Evolutionary conservation across 1,284 basidiomycete genomes (phyloP).

Genomic region (Acaromyces ingoldii): DNA sequence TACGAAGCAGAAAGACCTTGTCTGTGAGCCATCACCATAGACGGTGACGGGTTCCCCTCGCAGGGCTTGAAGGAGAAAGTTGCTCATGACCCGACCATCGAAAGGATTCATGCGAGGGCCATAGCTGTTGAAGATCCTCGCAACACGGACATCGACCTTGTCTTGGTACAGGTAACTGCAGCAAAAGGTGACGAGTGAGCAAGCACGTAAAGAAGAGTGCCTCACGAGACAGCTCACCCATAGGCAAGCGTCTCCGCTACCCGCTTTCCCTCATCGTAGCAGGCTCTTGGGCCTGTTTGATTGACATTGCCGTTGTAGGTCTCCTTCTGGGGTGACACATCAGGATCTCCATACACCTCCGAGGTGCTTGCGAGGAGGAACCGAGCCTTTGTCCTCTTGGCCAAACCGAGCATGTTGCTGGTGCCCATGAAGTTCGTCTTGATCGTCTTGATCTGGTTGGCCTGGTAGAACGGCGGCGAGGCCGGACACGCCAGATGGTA

Average conservation of each 20-base stretch:
- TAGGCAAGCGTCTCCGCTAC: slow-evolving; percentile 42
- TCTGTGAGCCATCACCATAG: slow-evolving; percentile 92
- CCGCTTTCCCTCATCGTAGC: slow-evolving; percentile 81
- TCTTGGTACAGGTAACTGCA: slow-evolving; percentile 89
- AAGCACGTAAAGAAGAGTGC: too few species aligned
- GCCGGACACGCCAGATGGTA: slow-evolving; percentile 44
- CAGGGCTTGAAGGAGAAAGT: slow-evolving; percentile 95
- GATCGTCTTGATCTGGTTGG: slow-evolving; percentile 56
- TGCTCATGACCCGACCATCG: slow-evolving; percentile 94
- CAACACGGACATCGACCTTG: slow-evolving; percentile 70
- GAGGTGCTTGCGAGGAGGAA: slow-evolving; percentile 93
- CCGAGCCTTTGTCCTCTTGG: slow-evolving; percentile 91
- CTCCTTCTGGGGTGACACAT: slow-evolving; percentile 90
- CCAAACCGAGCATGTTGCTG: slow-evolving; percentile 90
- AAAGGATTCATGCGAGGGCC: slow-evolving; percentile 72
- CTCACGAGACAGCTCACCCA: too few species aligned
- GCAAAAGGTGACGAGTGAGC: too few species aligned
- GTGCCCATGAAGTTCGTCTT: slow-evolving; percentile 93
- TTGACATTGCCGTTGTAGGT: slow-evolving; percentile 71
- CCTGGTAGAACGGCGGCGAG: slow-evolving; percentile 37
- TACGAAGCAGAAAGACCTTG: slow-evolving; percentile 73
- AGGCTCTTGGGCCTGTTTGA: slow-evolving; percentile 91
- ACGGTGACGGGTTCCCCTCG: slow-evolving; percentile 92
- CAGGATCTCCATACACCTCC: slow-evolving; percentile 96
- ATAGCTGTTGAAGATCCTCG: slow-evolving; percentile 41